Percentiles rank a stretch among this genome's conserved stretches.
Conservation (phyloP, 805 yeast genomes). For the Zygosaccharomyces gambellarensis region DNA sequence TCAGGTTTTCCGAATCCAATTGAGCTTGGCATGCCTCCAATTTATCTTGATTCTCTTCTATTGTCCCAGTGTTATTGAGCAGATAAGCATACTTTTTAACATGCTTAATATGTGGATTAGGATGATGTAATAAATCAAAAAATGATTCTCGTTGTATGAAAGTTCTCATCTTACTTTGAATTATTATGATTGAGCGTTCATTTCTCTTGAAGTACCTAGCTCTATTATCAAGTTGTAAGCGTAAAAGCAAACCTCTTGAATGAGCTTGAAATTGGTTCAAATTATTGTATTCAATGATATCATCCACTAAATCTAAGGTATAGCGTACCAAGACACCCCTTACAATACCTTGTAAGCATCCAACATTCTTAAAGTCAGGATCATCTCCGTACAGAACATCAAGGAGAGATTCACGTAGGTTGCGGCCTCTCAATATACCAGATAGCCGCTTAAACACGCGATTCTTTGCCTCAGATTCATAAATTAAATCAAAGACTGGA, state of each 20-base stretch:
- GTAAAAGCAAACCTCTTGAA: conserved; percentile 44
- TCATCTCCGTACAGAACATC: neutral
- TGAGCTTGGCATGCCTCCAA: conserved; percentile 62
- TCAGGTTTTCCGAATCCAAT: conserved; percentile 63
- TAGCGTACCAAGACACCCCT: conserved; percentile 64
- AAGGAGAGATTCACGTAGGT: conserved; percentile 1
- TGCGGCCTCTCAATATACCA: conserved; percentile 14
- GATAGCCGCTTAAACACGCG: conserved; percentile 8
- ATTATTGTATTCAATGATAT: conserved; percentile 46
- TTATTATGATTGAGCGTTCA: conserved; percentile 54
- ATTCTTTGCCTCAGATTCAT: neutral
- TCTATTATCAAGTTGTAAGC: conserved; percentile 36
- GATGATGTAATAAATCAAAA: conserved; percentile 58
- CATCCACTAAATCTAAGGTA: conserved; percentile 47
- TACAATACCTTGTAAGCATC: conserved; percentile 48
- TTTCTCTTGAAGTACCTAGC: conserved; percentile 51
- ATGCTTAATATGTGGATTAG: conserved; percentile 73
- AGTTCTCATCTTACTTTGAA: conserved; percentile 73
- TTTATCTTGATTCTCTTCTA: conserved; percentile 68
- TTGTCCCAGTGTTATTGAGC: conserved; percentile 65
- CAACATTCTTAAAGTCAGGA: conserved; percentile 1
- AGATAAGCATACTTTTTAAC: conserved; percentile 73
- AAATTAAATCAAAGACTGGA: neutral
- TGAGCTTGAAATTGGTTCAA: conserved; percentile 47
- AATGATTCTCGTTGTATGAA: conserved; percentile 68